Evolutionary conservation across 352 stramenopile genomes (phyloP), one percentile per base, ranked within the genome.

Genomic region (Pythium phragmiticola): DNA sequence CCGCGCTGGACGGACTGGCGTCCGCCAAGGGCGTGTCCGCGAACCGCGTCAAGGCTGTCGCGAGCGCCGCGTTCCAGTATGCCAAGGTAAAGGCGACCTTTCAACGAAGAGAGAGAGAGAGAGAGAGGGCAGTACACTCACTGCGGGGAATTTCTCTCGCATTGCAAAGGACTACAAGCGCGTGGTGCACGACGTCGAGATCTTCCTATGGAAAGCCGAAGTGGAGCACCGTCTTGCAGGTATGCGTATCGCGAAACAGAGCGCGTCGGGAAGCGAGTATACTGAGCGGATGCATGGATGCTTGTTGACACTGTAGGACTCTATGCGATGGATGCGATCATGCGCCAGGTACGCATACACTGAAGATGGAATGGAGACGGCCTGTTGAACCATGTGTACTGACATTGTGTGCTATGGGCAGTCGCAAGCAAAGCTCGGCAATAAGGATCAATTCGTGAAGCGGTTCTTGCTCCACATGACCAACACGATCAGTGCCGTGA

Each of bases 301-400:
- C 56, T 9, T 69, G 26, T 26, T 28, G 51, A 12, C n/a, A 34
- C 11, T 36, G 11, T 39, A 91, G 84, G 78, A 21, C 66, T 95
- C 6, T 95, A 93, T 57, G 80, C 82, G 13, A 87, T 95, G 60
- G 86, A 95, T 57, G 84, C 86, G 46, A 90, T 95, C 52, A 90
- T 95, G 54, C 72, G 82, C 62, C 83, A 90, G 73, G 84, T 90
- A 51, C 11, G 41, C 12, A 48, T 0, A 4, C 1, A 17, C 6
- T 30, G 21, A 33, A 13, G 45, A 50, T 21, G 45, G 17, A 50
- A 28, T 54, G 30, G 6, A 3, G 47, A 37, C 19, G 12, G 23
- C 14, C 23, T 54, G 21, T 51, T 4, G 14, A 16, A 42, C 3
- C 37, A 0, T 42, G 14, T 34, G 37, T 14, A 57, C 30, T 65